Base-by-base conservation (phyloP, 163 green algal species). In the Smithsoniella earleae region DNA sequence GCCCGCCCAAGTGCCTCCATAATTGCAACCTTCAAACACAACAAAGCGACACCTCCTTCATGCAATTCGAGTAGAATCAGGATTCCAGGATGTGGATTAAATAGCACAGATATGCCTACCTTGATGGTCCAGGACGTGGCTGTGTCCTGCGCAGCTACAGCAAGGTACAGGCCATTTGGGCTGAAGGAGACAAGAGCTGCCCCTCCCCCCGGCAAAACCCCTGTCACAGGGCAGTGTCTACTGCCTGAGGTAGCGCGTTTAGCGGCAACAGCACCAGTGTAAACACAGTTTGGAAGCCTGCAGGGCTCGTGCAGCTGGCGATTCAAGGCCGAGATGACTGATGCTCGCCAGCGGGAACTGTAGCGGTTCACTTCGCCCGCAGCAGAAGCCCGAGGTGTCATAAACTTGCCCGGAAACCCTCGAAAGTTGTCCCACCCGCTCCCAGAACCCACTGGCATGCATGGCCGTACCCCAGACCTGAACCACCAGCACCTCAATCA, bases 371-470 rank as follows among this genome's bases (percentile, higher is more conserved):
- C 6, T 16, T 16, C 0, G 25, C 34, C 1, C 58, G n/a, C 10
- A 16, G 16, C 27, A n/a, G 58, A 30, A 4, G 58, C 34, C 16
- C 27, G 58, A 16, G 2, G n/a, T 16, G 0, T 30, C n/a, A n/a
- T 43, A 13, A 49, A 22, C 3, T 69, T 4, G 27, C 58, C 58
- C n/a, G 58, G 58, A 30, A 1, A 5, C 3, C 58, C 58, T 36
- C 58, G 58, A 40, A 43, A 69, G 58, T 69, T 69, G 58, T 69
- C 58, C 58, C 58, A 69, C 30, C 58, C 58, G 16, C 58, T 69
- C 16, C 58, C 58, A 13, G 43, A 69, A n/a, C 58, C 58, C 6
- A 13, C 58, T 1, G 58, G 58, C 58, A 69, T 30, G 1, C 58
- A 43, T 36, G 58, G 16, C 16, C 58, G 58, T 5, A 1, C 25